phyloP scores from a whole-genome alignment of 2,329 filamentous ascomycete genomes.

The Akanthomyces dipterigenus region DNA sequence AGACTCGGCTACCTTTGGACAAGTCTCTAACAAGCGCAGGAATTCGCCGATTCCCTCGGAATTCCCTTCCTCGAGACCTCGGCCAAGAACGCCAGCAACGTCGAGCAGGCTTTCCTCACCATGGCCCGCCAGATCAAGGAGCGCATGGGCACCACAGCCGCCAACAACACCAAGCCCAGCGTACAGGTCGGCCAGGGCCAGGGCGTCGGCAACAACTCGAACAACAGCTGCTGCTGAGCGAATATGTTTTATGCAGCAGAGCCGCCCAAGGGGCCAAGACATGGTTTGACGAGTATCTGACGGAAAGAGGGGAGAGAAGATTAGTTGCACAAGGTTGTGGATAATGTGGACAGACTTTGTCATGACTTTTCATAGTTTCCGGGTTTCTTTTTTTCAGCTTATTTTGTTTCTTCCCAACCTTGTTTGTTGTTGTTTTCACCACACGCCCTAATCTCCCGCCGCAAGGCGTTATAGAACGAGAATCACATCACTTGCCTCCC shows the following conservation, averaged over 20 bases:
- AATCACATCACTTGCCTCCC: slow-evolving; percentile 6
- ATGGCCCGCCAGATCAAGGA: slow-evolving; percentile 99
- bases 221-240: slow-evolving; percentile 82
- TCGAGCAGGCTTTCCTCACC: slow-evolving; percentile 98
- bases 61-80: slow-evolving; percentile 99
- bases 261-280: not conserved
- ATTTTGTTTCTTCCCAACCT: not conserved
- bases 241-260: slow-evolving; percentile 1
- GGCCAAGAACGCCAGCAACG: slow-evolving; percentile 98
- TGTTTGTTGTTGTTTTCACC: not conserved
- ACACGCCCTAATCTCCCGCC: not conserved
- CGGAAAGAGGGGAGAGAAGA: not conserved
- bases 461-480: slow-evolving; percentile 8
- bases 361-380: slow-evolving; percentile 11
- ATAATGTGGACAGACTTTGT: slow-evolving; percentile 12
- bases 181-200: slow-evolving; percentile 94
- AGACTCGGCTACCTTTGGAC: not conserved
- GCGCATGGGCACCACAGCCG: slow-evolving; percentile 93
- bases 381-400: slow-evolving; percentile 8
- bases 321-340: slow-evolving; percentile 6
- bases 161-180: slow-evolving; percentile 96
- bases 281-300: not conserved
- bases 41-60: slow-evolving; percentile 96
- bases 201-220: slow-evolving; percentile 82
- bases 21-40: slow-evolving; percentile 45